These are phyloP conservation scores for Cyclospora cayetanensis DNA, from an alignment of 169 alveolate genomes.

Conservation along the genomic window DNA sequence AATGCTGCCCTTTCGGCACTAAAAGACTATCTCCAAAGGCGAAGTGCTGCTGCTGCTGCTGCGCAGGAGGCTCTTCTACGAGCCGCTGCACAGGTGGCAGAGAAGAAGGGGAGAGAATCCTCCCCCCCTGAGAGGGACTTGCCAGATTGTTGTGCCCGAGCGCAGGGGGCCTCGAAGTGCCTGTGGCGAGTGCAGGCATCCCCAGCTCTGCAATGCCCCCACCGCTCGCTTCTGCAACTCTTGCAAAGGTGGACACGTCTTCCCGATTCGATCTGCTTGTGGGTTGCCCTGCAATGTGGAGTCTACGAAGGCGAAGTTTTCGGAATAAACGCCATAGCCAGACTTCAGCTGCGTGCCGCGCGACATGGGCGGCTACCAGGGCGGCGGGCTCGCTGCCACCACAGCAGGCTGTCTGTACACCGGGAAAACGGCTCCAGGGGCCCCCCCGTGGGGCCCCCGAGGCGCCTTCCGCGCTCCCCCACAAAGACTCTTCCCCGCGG, in stretches of 20 bases:
- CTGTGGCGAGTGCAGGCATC: too few relatives aligned
- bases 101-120: not conserved
- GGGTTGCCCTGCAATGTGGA: too few relatives aligned
- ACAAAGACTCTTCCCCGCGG: not conserved
- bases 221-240: too few relatives aligned
- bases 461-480: not conserved
- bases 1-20: not conserved
- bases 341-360: slow-evolving; percentile 64
- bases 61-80: too few relatives aligned
- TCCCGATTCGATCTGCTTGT: too few relatives aligned
- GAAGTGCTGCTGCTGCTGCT: too few relatives aligned
- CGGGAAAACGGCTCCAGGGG: not conserved
- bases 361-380: slow-evolving; percentile 55
- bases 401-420: not conserved
- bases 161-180: too few relatives aligned
- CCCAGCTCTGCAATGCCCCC: too few relatives aligned
- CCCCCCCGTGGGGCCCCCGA: not conserved
- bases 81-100: not conserved
- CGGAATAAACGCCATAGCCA: slow-evolving; percentile 34
- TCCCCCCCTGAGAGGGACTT: not conserved
- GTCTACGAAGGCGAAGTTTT: not conserved
- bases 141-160: too few relatives aligned
- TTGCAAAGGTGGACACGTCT: too few relatives aligned
- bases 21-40: slow-evolving; percentile 10
- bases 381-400: slow-evolving; percentile 36